phyloP scores from a whole-genome alignment of 805 yeast genomes.

The Cyberlindnera mycetangii region DNA sequence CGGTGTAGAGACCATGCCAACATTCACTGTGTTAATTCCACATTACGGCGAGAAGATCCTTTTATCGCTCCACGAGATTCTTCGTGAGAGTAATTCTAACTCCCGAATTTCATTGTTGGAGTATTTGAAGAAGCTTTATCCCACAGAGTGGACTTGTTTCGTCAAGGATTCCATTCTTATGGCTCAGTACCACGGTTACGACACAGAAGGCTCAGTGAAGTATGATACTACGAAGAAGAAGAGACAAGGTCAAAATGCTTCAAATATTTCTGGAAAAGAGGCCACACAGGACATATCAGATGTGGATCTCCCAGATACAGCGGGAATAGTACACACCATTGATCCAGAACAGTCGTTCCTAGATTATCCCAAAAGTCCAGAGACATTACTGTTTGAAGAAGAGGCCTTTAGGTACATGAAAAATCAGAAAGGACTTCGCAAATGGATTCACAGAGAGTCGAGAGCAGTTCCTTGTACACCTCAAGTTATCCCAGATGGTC shows the following conservation, averaged over 20 bases:
- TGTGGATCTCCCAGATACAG: too few species aligned
- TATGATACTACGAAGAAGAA: conserved; percentile 21
- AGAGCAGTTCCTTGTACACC: conserved; percentile 12
- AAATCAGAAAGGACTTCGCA: background rate
- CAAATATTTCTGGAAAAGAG: too few species aligned
- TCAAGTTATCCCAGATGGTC: conserved; percentile 5
- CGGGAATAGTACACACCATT: too few species aligned
- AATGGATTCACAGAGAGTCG: background rate
- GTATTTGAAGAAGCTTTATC: conserved; percentile 68
- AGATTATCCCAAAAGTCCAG: conserved; percentile 1
- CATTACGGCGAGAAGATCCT: conserved; percentile 84
- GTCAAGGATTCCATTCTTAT: conserved; percentile 71
- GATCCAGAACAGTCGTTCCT: background rate
- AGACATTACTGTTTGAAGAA: background rate
- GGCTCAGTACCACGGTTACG: conserved; percentile 50
- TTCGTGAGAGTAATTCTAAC: conserved; percentile 59
- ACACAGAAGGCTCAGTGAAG: conserved; percentile 10
- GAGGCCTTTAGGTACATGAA: background rate
- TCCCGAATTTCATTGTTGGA: conserved; percentile 79
- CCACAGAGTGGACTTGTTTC: conserved; percentile 78
- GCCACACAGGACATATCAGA: too few species aligned
- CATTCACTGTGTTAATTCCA: conserved; percentile 82
- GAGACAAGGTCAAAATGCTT: background rate
- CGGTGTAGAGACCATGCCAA: conserved; percentile 69
- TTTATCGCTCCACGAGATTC: conserved; percentile 71